Evolutionary conservation across 768 basidiomycete species (phyloP).

Genomic region (Rhizopogon salebrosus): DNA sequence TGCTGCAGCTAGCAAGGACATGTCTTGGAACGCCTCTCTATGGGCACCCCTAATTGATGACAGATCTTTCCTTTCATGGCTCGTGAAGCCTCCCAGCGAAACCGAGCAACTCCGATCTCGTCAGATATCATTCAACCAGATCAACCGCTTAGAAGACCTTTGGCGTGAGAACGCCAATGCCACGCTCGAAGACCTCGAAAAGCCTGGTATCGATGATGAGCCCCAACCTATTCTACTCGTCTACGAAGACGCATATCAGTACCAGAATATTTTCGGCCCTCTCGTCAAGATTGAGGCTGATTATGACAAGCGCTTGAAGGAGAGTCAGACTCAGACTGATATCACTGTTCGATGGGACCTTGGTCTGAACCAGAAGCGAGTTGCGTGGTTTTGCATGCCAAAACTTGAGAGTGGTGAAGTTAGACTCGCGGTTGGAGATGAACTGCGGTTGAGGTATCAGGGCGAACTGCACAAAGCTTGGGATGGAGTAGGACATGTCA

Average conservation of each 20-base stretch:
- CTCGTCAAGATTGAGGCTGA: conserved; percentile 99
- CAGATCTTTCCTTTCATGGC: conserved; percentile 97
- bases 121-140: conserved; percentile 95
- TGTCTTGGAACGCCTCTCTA: conserved; percentile 95
- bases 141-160: conserved; percentile 94
- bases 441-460: conserved; percentile 82
- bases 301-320: conserved; percentile 96
- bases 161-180: conserved; percentile 97
- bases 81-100: conserved; percentile 96
- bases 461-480: conserved; percentile 90
- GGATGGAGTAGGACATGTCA: conserved; percentile 97
- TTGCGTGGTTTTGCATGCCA: conserved; percentile 97
- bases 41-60: conserved; percentile 99
- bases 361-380: conserved; percentile 95
- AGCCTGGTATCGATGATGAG: conserved; percentile 96
- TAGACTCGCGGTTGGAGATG: conserved; percentile 93
- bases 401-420: conserved; percentile 99
- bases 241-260: conserved; percentile 99
- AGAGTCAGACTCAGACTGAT: conserved; percentile 97
- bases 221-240: conserved; percentile 85
- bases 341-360: conserved; percentile 97
- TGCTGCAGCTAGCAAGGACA: conserved; percentile 94
- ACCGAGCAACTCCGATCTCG: conserved; percentile 93
- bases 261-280: conserved; percentile 99
- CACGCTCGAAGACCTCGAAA: conserved; percentile 93